These are phyloP conservation scores for Tetrapisispora arboricola DNA, from an alignment of 805 yeast genomes.

Conservation along the genomic window DNA sequence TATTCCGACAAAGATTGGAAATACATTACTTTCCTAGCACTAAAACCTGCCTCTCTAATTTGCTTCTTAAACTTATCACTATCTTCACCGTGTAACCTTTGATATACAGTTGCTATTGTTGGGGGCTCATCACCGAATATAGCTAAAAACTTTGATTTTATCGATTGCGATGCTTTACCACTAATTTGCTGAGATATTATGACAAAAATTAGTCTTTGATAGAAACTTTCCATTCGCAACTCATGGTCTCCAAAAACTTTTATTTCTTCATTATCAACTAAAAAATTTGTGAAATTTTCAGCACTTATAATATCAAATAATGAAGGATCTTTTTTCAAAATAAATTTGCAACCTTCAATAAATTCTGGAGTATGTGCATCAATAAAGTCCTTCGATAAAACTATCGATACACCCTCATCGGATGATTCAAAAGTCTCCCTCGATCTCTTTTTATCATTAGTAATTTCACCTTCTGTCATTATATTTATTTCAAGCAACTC, in stretches of 20 bases:
- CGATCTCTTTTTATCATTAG: background rate
- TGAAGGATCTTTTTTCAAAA: slow-evolving; percentile 31
- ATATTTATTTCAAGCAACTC: too few relatives aligned
- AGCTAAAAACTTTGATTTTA: slow-evolving; percentile 38
- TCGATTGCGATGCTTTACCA: slow-evolving; percentile 70
- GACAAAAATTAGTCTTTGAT: slow-evolving; percentile 34
- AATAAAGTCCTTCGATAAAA: slow-evolving; percentile 19
- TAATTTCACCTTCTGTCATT: background rate
- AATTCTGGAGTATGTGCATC: slow-evolving; percentile 27
- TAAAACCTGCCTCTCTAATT: slow-evolving; percentile 57
- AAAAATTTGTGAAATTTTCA: slow-evolving; percentile 25
- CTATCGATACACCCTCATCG: too few relatives aligned
- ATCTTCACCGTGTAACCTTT: slow-evolving; percentile 34
- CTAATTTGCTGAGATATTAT: slow-evolving; percentile 67
- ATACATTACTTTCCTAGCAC: slow-evolving; percentile 57
- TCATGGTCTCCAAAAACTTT: slow-evolving; percentile 1
- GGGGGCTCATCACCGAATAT: slow-evolving; percentile 38
- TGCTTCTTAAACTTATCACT: slow-evolving; percentile 32
- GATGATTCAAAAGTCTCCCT: background rate
- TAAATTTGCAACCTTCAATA: slow-evolving; percentile 26
- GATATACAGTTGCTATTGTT: slow-evolving; percentile 9
- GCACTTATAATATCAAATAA: slow-evolving; percentile 21
- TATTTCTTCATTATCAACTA: slow-evolving; percentile 5
- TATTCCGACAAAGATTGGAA: slow-evolving; percentile 43
- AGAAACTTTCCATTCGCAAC: slow-evolving; percentile 27